A percentile compares a stretch with the other conserved stretches of the same genome.
Evolutionary conservation across 805 yeast species (phyloP).

Genomic region (Kodamaea kakaduensis): DNA sequence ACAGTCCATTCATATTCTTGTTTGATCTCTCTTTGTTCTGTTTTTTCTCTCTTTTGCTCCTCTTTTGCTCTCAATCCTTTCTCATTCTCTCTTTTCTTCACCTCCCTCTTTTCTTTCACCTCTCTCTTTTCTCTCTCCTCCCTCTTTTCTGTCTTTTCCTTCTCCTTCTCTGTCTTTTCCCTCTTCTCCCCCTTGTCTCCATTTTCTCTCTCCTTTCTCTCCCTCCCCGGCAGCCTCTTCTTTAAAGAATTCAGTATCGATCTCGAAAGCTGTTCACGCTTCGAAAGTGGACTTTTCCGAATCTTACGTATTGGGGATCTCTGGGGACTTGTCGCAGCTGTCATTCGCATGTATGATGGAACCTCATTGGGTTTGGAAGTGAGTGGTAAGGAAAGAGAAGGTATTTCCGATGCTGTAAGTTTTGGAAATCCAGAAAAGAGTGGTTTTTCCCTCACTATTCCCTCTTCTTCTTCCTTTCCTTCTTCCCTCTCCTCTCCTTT

Average conservation of each 20-base stretch:
- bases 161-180: neutral
- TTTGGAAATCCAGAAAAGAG: no score
- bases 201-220: neutral
- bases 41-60: no score
- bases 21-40: no score
- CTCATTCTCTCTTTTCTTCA: neutral
- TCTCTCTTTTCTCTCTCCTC: neutral
- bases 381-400: neutral
- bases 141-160: neutral
- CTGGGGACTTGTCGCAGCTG: no score
- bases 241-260: neutral
- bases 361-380: conserved; percentile 1
- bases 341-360: conserved; percentile 10
- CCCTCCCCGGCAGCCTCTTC: conserved; percentile 1
- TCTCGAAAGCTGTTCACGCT: neutral
- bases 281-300: no score
- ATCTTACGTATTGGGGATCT: no score
- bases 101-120: neutral
- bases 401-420: conserved; percentile 7
- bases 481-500: no score
- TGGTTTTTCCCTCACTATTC: no score
- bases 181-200: neutral
- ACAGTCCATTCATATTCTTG: no score
- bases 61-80: no score
- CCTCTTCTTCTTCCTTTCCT: no score